Evolutionary conservation across 768 basidiomycete genomes (phyloP).

Genomic region (Auriscalpium orientale): DNA sequence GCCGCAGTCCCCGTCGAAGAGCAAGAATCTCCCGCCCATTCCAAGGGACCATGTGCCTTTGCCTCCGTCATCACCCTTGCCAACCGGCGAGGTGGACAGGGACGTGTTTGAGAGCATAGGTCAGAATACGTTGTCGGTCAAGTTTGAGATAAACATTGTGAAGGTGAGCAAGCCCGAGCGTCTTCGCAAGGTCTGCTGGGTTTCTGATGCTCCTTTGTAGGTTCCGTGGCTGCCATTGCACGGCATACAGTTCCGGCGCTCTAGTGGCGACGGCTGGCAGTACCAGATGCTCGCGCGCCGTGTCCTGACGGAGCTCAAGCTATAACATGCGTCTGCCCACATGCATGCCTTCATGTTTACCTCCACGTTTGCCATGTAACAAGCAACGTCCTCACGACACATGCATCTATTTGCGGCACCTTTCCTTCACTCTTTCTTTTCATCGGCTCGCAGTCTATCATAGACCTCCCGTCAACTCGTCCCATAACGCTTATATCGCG

Average conservation of each 20-base stretch:
- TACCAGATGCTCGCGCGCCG: slow-evolving; percentile 92
- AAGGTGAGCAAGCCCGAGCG: slow-evolving; percentile 51
- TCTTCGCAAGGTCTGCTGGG: background rate
- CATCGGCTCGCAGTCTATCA: background rate
- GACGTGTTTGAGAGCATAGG: slow-evolving; percentile 69
- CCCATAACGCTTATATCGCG: background rate
- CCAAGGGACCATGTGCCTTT: slow-evolving; percentile 56
- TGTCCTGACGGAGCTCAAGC: slow-evolving; percentile 80
- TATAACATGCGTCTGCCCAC: slow-evolving; percentile 33
- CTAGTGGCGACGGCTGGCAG: slow-evolving; percentile 91
- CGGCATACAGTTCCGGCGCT: slow-evolving; percentile 90
- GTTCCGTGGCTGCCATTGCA: slow-evolving; percentile 90
- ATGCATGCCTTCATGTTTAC: background rate
- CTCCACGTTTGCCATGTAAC: no score
- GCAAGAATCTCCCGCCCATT: slow-evolving; percentile 71
- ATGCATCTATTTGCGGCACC: no score
- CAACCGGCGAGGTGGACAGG: slow-evolving; percentile 59
- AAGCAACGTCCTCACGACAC: no score
- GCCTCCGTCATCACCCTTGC: slow-evolving; percentile 41
- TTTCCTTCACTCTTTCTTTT: background rate
- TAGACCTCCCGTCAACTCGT: background rate
- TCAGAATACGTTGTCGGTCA: slow-evolving; percentile 75
- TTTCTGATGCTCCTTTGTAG: slow-evolving; percentile 31
- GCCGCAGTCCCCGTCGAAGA: slow-evolving; percentile 45
- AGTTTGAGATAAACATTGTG: slow-evolving; percentile 96